Base-by-base conservation (phyloP, 164 flowering plant species). In the Santalum album region DNA sequence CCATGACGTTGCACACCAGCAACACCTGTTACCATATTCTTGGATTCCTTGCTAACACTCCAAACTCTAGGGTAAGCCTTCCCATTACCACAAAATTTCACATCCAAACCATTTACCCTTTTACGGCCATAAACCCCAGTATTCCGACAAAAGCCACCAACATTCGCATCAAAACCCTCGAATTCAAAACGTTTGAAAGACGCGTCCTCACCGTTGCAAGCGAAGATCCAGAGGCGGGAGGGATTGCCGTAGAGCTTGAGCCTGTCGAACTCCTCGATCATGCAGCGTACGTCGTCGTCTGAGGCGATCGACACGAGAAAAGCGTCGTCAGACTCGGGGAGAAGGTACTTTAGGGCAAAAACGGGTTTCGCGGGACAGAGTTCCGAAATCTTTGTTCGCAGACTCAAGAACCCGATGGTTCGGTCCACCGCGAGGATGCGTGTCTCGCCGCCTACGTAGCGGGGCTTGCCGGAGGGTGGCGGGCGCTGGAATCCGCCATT, bases 401-500 rank as follows among this genome's bases (percentile, higher is more conserved):
- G 64, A 0, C 32, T 39, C 25, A 51, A 53, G 58, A 68, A 51
- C 0, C 59, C 49, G 24, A 61, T 26, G 35, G 17, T 27, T 1
- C 73, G 65, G 49, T 69, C 63, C 22, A 69, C 53, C 38, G 67
- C 60, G 35, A 75, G 12, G 48, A 71, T 66, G 1, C 73, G 68
- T 12, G 65, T 63, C 62, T 74, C 75, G 19, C 78, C 78, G 32
- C 78, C 78, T 17, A 64, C 26, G 59, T 74, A 74, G 6, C 73
- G 60, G 42, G 69, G 68, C 62, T 60, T 58, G 3, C 58, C 65
- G 1, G 56, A 55, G 1, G 60, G 63, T 3, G 64, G 64, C 4
- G 51, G 49, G 23, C 51, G 68, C n/a, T n/a, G 59, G 60, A 74
- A 68, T 12, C 26, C 25, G 60, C 68, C 73, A 32, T 64, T 46